Evolutionary conservation across 2,329 filamentous ascomycete genomes (phyloP).

Genomic region (Ascochyta pisi): DNA sequence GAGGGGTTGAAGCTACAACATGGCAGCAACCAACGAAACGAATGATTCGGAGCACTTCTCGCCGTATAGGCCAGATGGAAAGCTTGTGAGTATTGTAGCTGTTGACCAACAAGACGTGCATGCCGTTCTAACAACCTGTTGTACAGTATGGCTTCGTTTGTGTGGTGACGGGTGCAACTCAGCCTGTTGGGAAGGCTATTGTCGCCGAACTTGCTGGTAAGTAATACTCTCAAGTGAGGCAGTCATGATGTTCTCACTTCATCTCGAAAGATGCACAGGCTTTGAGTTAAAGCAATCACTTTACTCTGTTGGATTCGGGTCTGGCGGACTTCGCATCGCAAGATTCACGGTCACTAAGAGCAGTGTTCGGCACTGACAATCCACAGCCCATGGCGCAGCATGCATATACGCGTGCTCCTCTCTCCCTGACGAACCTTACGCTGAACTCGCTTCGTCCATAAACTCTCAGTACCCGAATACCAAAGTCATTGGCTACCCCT

Average conservation of each 20-base stretch:
- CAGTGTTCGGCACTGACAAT: slow-evolving; percentile 7
- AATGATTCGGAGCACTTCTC: slow-evolving; percentile 60
- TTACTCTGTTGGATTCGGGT: not conserved
- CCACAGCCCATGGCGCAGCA: slow-evolving; percentile 66
- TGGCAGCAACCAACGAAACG: slow-evolving; percentile 16
- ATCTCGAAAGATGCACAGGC: not conserved
- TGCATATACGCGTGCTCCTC: slow-evolving; percentile 67
- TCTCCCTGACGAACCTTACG: slow-evolving; percentile 52
- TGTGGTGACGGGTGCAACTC: slow-evolving; percentile 67
- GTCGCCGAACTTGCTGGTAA: slow-evolving; percentile 65
- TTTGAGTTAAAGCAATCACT: not conserved
- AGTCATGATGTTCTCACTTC: not conserved
- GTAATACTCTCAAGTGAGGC: slow-evolving; percentile 12
- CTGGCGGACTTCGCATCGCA: not conserved
- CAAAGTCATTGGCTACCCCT: slow-evolving; percentile 67
- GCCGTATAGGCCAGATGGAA: slow-evolving; percentile 64
- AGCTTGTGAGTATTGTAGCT: slow-evolving; percentile 54
- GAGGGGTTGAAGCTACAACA: not conserved
- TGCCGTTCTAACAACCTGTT: not conserved
- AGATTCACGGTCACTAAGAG: not conserved
- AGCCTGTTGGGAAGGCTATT: slow-evolving; percentile 67
- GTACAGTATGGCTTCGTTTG: slow-evolving; percentile 68
- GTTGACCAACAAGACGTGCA: not conserved
- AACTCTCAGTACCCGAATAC: slow-evolving; percentile 59
- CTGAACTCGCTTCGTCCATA: slow-evolving; percentile 52